Percentiles rank a stretch among this genome's conserved stretches.
Conservation (phyloP, 202 grass and related monocot species). For the Saccharum hybrid region DNA sequence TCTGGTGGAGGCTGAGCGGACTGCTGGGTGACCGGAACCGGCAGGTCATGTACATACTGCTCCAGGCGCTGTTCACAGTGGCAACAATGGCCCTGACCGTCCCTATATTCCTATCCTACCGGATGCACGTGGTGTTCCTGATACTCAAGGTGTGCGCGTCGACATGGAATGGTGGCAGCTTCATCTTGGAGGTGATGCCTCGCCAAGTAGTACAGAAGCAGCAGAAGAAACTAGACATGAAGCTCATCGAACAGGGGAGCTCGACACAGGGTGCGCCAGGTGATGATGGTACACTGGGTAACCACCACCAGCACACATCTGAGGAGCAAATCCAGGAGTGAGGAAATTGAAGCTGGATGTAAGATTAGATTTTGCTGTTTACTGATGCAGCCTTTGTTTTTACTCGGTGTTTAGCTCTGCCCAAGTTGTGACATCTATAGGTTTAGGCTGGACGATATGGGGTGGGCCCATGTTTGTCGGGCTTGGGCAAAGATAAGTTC, state of each 20-base stretch:
- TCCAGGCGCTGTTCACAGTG: constrained; percentile 85
- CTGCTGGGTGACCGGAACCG: constrained; percentile 91
- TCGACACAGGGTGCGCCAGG: not conserved
- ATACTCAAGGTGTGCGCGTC: constrained; percentile 87
- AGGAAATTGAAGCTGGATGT: constrained; percentile 6
- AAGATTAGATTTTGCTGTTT: constrained; percentile 27
- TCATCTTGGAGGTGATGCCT: constrained; percentile 91
- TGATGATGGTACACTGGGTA: not conserved
- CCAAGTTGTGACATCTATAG: not conserved
- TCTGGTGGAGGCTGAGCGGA: constrained; percentile 94
- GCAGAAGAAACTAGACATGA: constrained; percentile 81
- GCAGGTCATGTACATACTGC: constrained; percentile 84
- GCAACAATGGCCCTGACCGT: constrained; percentile 82
- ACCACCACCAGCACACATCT: constrained; percentile 30
- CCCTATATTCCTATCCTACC: constrained; percentile 90
- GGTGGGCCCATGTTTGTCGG: not conserved
- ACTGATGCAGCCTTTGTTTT: constrained; percentile 1
- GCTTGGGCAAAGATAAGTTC: not conserved
- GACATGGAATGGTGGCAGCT: constrained; percentile 91
- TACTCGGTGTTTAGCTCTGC: not conserved
- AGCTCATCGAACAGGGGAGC: constrained; percentile 47
- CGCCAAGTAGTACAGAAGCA: constrained; percentile 73
- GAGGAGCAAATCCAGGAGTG: constrained; percentile 35
- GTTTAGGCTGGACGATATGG: not conserved
- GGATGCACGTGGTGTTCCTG: constrained; percentile 80